These are phyloP conservation scores for Talaromyces sp. DNA, from an alignment of 2,329 filamentous ascomycete species.

Conservation along the genomic window DNA sequence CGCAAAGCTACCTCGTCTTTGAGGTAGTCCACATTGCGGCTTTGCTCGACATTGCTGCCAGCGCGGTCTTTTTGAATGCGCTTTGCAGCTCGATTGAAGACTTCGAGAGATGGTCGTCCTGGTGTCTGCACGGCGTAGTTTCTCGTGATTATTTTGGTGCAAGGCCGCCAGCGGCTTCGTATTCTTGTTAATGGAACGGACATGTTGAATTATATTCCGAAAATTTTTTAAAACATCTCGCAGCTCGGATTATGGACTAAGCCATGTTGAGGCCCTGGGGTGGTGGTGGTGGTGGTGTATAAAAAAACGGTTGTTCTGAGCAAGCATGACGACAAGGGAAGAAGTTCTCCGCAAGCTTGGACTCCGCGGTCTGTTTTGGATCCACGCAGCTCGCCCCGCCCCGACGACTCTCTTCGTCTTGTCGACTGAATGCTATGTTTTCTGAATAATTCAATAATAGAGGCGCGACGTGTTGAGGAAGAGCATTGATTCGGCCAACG, in stretches of 20 bases:
- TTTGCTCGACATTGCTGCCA: constrained; percentile 63
- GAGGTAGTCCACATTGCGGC: constrained; percentile 82
- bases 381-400: not conserved
- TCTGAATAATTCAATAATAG: not conserved
- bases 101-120: constrained; percentile 73
- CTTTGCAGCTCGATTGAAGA: constrained; percentile 87
- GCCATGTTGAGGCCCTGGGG: not conserved
- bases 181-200: constrained; percentile 15
- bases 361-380: not conserved
- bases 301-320: not conserved
- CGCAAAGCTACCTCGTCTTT: constrained; percentile 86
- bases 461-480: not conserved
- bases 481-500: not conserved
- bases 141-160: constrained; percentile 28
- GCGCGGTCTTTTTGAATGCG: constrained; percentile 88
- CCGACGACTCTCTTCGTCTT: not conserved
- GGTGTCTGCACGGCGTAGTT: constrained; percentile 74
- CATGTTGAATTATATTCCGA: constrained; percentile 15
- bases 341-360: not conserved
- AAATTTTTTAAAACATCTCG: not conserved
- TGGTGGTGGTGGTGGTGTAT: not conserved
- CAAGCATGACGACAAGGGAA: not conserved
- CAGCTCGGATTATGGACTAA: not conserved
- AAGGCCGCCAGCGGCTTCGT: constrained; percentile 7
- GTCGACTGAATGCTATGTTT: not conserved